Evolutionary conservation across 768 basidiomycete genomes (phyloP).

Genomic region (Panaeolus cyanescens): DNA sequence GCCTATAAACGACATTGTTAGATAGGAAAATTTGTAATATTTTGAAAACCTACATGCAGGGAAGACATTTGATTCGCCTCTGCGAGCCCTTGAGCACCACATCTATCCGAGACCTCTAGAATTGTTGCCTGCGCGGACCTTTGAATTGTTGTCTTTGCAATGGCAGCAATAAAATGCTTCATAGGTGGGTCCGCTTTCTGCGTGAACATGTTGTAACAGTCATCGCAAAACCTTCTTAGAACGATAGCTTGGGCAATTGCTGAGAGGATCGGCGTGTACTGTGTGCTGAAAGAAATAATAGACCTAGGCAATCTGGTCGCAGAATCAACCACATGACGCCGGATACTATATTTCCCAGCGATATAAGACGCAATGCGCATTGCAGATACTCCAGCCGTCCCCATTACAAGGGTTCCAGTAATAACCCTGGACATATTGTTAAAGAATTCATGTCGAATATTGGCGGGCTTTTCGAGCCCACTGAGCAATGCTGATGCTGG

Average conservation of each 20-base stretch:
- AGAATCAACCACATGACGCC: not conserved
- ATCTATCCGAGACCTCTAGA: conserved; percentile 31
- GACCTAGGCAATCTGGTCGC: conserved; percentile 17
- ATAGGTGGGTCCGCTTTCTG: not conserved
- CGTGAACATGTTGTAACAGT: conserved; percentile 24
- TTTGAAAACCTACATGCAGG: conserved; percentile 28
- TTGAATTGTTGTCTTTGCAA: conserved; percentile 17
- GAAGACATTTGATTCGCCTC: conserved; percentile 34
- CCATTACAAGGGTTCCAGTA: conserved; percentile 7
- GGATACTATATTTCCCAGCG: conserved; percentile 6
- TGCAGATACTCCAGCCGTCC: conserved; percentile 2
- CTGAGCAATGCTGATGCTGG: conserved; percentile 32
- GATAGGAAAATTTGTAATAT: not conserved
- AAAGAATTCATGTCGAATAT: conserved; percentile 22
- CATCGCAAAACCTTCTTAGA: conserved; percentile 27
- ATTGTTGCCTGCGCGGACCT: conserved; percentile 15
- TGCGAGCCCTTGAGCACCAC: conserved; percentile 46
- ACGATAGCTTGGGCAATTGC: conserved; percentile 36
- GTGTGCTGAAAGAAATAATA: conserved; percentile 42
- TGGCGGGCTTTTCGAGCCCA: conserved; percentile 8
- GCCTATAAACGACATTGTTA: conserved; percentile 28
- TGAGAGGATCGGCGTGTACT: conserved; percentile 38
- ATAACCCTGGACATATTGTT: conserved; percentile 1
- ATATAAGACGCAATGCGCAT: not conserved
- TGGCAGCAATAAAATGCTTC: conserved; percentile 5